Base-by-base conservation (phyloP, 352 stramenopile genomes). In the Globisporangium rhizosaccharum region DNA sequence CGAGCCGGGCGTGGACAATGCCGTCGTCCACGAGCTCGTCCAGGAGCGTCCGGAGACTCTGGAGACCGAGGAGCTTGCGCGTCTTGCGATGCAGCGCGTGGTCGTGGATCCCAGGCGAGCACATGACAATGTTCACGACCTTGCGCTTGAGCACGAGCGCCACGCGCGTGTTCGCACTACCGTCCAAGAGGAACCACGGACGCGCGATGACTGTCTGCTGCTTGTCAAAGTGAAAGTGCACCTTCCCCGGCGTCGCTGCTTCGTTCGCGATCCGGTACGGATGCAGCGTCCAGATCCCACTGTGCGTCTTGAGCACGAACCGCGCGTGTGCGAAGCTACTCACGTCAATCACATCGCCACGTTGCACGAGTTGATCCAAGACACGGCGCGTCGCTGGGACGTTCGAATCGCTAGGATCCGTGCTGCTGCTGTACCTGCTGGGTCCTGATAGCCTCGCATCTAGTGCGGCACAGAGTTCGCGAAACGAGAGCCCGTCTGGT, bases 91-190 rank as follows among this genome's bases (percentile, higher is more conserved):
- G 76, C 47, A 94, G 62, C 26, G 45, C 54, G 14, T 44, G 54
- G 56, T 94, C 82, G 48, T 68, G 63, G 56, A 94, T 88, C 1
- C 85, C 85, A 26, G 85, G 85, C 0, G 56, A 76, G 46, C 73
- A 88, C 72, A 90, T 85, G 18, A 92, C 68, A 36, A 92, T 88
- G 59, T 91, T 94, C 18, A 90, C 77, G 12, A 92, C 68, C 62
- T 89, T 85, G 26, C 79, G 75, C 63, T 94, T 94, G 25, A 94
- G 58, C 50, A 72, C 64, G 20, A 92, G 56, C 28, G 73, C 59
- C 2, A 85, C 69, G 12, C 70, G 75, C 0, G 63, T 68, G 63
- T 94, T 94, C 2, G 71, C 39, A 15, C 62, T 80, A 9, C 85
- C 85, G 61, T 94, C 79, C 33, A 94, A 68, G 51, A 89, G 75